Base-by-base conservation (phyloP, 2,329 filamentous ascomycete species). In the Beauveria rudraprayagi region DNA sequence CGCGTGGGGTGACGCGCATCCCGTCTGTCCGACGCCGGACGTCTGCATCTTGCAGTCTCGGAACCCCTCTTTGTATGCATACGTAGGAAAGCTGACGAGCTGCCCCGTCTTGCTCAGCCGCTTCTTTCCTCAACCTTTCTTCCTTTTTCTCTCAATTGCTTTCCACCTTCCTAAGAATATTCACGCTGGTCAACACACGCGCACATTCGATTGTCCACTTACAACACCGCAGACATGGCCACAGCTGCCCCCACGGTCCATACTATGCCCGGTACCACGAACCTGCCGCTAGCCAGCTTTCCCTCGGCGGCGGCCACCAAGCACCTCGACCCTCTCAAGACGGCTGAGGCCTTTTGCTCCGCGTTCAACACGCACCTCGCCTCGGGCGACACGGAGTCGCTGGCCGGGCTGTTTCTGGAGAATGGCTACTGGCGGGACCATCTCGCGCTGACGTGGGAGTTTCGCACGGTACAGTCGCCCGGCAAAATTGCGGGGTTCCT, bases 401-500 rank as follows among this genome's bases (percentile, higher is more conserved):
- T 65, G 47, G 65, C 66, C 24, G 52, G 43, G 14, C 56, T 51
- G 16, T 77, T 83, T 56, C 66, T 67, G 28, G 62, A 65, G 3
- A 71, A 78, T 44, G 76, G 78, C 60, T 82, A 77, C 71, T 83
- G 81, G 80, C 77, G 81, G 17, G 82, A 84, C 67, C 78, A 82
- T 55, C 72, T 84, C 2, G 76, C 76, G 19, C 68, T 83, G 2
- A 76, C 78, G 1, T 84, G 80, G 80, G 77, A 80, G 58, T 76
- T 80, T 46, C 79, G 74, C 61, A 80, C 78, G 7, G 64, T 80
- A 3, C 73, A 78, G 44, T 50, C 48, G 9, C 51, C 56, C 0
- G 40, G 28, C 52, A 52, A 46, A 8, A 62, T 62, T 40, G 56
- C 56, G 2, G 17, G 16, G 8, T 62, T 62, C 19, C 57, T 66